These are phyloP conservation scores for Hyaloscypha hepaticicola DNA, from an alignment of 495 filamentous ascomycete species.

Conservation along the genomic window DNA sequence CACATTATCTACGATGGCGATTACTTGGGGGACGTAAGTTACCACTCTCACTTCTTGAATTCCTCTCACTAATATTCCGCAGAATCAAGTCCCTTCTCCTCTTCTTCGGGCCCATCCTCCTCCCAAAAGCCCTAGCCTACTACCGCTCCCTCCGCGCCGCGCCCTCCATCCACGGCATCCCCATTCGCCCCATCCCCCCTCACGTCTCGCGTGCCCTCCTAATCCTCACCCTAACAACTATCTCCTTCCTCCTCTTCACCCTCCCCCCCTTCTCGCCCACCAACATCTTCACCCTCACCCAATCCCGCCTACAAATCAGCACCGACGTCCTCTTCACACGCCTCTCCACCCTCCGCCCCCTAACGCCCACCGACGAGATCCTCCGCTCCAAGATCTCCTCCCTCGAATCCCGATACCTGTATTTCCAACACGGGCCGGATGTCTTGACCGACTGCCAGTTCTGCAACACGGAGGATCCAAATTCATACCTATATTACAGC, in stretches of 20 bases:
- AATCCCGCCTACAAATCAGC: constrained; percentile 80
- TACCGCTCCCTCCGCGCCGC: constrained; percentile 61
- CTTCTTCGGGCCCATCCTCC: constrained; percentile 81
- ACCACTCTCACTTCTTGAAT: background rate
- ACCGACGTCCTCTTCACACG: constrained; percentile 84
- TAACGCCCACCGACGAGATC: constrained; percentile 60
- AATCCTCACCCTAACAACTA: constrained; percentile 57
- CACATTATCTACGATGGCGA: constrained; percentile 23
- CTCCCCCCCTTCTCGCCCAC: constrained; percentile 69
- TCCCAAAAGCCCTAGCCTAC: constrained; percentile 69
- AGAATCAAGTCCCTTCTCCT: constrained; percentile 78
- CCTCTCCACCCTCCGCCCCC: constrained; percentile 59
- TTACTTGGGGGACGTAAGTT: constrained; percentile 36
- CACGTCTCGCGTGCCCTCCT: constrained; percentile 51
- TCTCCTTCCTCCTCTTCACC: constrained; percentile 59
- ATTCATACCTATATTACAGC: constrained; percentile 77
- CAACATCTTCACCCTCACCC: constrained; percentile 78
- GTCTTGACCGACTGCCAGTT: constrained; percentile 72
- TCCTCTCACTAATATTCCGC: constrained; percentile 7
- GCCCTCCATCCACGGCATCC: constrained; percentile 44
- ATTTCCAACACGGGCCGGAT: constrained; percentile 77
- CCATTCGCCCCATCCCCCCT: constrained; percentile 61
- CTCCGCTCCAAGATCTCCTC: constrained; percentile 67
- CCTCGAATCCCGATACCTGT: constrained; percentile 71
- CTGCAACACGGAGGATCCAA: constrained; percentile 71